phyloP scores from a whole-genome alignment of 2,329 filamentous ascomycete species.

The Anthostomella pinea region DNA sequence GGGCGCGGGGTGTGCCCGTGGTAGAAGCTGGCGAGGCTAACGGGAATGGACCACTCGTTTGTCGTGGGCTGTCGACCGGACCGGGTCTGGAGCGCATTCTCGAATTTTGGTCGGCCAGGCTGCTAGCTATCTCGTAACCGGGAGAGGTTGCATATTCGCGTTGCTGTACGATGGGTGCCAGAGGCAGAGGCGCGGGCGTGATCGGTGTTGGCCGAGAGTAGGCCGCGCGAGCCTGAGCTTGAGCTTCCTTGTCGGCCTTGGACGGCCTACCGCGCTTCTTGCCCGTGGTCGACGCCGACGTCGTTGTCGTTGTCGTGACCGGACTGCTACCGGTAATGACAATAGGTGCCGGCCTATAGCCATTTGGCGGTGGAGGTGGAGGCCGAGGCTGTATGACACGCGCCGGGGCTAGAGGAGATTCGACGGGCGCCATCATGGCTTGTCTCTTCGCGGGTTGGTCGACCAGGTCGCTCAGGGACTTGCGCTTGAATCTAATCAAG shows the following conservation, averaged over 20 bases:
- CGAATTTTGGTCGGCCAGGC: slow-evolving; percentile 22
- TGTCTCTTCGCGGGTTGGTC: slow-evolving; percentile 34
- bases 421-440: slow-evolving; percentile 28
- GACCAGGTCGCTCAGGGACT: slow-evolving; percentile 33
- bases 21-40: slow-evolving; percentile 29
- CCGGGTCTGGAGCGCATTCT: slow-evolving; percentile 26
- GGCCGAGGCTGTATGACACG: slow-evolving; percentile 33
- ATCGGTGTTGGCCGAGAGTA: slow-evolving; percentile 29
- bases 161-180: slow-evolving; percentile 15
- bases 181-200: slow-evolving; percentile 28
- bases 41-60: slow-evolving; percentile 22
- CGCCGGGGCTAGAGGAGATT: slow-evolving; percentile 23
- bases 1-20: slow-evolving; percentile 29
- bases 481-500: slow-evolving; percentile 34
- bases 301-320: slow-evolving; percentile 16
- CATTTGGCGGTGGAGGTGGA: slow-evolving; percentile 25
- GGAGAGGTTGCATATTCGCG: slow-evolving; percentile 33
- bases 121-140: slow-evolving; percentile 30
- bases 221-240: slow-evolving; percentile 32
- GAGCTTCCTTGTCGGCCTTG: slow-evolving; percentile 41
- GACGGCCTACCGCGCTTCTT: slow-evolving; percentile 47
- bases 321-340: slow-evolving; percentile 14
- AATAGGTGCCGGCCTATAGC: slow-evolving; percentile 21
- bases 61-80: slow-evolving; percentile 27
- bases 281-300: slow-evolving; percentile 22